phyloP scores from a whole-genome alignment of 305 asterid genomes.

The Fraxinus floribunda region DNA sequence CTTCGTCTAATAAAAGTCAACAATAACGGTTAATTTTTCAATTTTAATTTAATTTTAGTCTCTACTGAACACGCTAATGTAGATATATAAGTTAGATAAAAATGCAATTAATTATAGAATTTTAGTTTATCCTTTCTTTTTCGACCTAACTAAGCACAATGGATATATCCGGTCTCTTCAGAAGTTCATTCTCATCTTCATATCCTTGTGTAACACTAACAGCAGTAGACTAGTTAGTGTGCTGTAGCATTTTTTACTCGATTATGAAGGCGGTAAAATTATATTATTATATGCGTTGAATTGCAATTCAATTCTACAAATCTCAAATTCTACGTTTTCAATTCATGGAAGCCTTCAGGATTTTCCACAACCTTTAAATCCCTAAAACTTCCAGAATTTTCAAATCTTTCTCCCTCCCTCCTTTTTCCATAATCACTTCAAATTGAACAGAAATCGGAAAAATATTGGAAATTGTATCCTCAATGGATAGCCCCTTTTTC shows the following conservation, averaged over 20 bases:
- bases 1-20: too few relatives aligned
- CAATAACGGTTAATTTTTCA: too few relatives aligned
- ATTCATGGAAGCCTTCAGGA: not conserved
- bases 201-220: not conserved
- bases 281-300: not conserved
- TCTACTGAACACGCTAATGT: not conserved
- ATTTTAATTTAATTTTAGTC: too few relatives aligned
- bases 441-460: not conserved
- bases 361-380: not conserved
- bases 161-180: not conserved
- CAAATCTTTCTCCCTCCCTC: slow-evolving; percentile 1
- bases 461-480: not conserved
- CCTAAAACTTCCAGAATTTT: slow-evolving; percentile 33
- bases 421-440: not conserved
- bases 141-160: not conserved
- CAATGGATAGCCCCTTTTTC: slow-evolving; percentile 44
- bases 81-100: not conserved
- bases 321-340: not conserved
- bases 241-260: not conserved
- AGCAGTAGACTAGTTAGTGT: not conserved
- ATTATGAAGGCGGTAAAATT: too few relatives aligned
- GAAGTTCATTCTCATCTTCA: not conserved
- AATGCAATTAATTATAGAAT: not conserved
- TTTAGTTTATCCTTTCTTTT: not conserved
- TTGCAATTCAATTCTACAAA: not conserved